Evolutionary conservation across 257 asterid species (phyloP), one percentile per base, ranked within the genome.

Genomic region (Solanum medicagineum): DNA sequence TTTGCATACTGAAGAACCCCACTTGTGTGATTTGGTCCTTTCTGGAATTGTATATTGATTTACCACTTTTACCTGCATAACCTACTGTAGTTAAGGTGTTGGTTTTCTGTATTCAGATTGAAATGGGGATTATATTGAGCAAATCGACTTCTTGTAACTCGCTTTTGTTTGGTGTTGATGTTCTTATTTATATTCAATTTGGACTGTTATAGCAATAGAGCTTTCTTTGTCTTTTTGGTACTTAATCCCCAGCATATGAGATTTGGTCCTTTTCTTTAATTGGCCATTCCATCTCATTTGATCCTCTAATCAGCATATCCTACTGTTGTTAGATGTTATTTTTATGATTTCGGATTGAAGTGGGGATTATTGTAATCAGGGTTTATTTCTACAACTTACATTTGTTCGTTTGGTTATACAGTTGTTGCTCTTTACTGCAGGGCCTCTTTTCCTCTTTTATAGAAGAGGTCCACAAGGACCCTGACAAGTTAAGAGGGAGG

Each of bases 361-460:
- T 85, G 2, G 20, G 53, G 10, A 70, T 70, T 42, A 10, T n/a
- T 42, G 29, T 73, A 26, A 73, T 45, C 56, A 1, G 20, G 54
- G 3, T 66, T 73, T 73, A 73, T n/a, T 71, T 13, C 62, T 24
- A 75, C 5, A 0, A 47, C 22, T 49, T 49, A 75, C 22, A 13
- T 75, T 75, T 49, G 44, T 8, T 49, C 40, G 10, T 75, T 75
- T 75, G 60, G 40, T 22, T 74, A n/a, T 10, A 74, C 56, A 7
- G 63, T 22, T 60, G 59, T 16, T 54, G 32, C 55, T 89, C 60
- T 10, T 60, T 75, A 22, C 77, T 92, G 86, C 92, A 93, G 95
- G 96, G 94, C 90, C 92, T 91, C 94, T 92, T 94, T 94, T 93
- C 97, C 95, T 90, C 92, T 83, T 85, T 68, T 53, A 26, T 9